phyloP scores from a whole-genome alignment of 371 early-diverging fungal genomes.

The Mucor irregularis region DNA sequence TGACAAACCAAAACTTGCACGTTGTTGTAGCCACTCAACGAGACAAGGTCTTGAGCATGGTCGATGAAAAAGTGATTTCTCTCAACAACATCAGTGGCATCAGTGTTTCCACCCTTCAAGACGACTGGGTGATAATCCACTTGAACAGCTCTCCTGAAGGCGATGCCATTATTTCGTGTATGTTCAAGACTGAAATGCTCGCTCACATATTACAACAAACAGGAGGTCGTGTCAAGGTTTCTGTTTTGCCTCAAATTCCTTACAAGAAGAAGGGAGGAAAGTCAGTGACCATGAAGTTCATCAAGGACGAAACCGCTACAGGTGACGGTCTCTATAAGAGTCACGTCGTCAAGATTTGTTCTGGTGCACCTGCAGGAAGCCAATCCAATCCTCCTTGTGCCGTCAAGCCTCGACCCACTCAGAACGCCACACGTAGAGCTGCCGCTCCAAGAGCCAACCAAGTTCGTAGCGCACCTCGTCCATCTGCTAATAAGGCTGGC shows the following conservation, averaged over 20 bases:
- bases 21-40: conserved; percentile 56
- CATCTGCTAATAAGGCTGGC: neutral
- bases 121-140: conserved; percentile 83
- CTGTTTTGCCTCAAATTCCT: conserved; percentile 58
- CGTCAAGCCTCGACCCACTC: conserved; percentile 41
- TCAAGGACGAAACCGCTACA: conserved; percentile 67
- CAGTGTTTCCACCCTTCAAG: conserved; percentile 66
- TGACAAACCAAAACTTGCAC: conserved; percentile 62
- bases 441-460: conserved; percentile 51
- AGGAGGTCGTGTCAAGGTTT: conserved; percentile 48
- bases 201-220: conserved; percentile 57
- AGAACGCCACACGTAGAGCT: conserved; percentile 21
- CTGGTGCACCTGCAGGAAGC: conserved; percentile 72
- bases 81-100: conserved; percentile 54
- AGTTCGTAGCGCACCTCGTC: neutral
- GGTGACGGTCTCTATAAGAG: conserved; percentile 73
- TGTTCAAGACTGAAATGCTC: conserved; percentile 84
- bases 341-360: conserved; percentile 68
- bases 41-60: conserved; percentile 54
- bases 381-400: conserved; percentile 65
- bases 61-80: conserved; percentile 49
- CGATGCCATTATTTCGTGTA: conserved; percentile 38
- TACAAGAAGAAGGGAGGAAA: conserved; percentile 82
- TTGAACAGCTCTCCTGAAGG: conserved; percentile 61
- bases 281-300: conserved; percentile 72